Conservation (phyloP, 2,329 filamentous ascomycete species). For the Aquanectria penicillioides region DNA sequence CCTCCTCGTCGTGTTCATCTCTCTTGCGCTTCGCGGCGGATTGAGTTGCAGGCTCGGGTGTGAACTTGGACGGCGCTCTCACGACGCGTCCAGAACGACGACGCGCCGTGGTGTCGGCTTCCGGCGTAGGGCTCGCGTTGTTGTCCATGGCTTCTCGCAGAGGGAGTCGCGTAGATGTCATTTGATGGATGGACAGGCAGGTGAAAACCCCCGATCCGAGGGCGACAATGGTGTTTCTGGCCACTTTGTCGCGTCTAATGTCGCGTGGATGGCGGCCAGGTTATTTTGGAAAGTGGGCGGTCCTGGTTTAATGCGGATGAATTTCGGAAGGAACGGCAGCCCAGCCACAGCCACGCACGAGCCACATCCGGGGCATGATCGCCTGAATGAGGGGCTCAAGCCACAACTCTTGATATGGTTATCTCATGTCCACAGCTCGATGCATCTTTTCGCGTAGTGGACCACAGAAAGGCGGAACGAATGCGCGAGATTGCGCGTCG, state of each 20-base stretch:
- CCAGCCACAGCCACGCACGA: constrained; percentile 25
- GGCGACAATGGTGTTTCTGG: constrained; percentile 42
- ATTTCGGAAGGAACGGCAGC: constrained; percentile 30
- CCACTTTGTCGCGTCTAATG: constrained; percentile 44
- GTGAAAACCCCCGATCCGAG: constrained; percentile 40
- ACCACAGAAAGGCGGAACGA: neutral
- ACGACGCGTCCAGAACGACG: constrained; percentile 77
- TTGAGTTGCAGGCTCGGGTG: constrained; percentile 56
- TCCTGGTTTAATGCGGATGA: constrained; percentile 36
- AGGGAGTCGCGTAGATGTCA: constrained; percentile 34
- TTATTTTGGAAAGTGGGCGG: constrained; percentile 41
- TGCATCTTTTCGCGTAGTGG: neutral
- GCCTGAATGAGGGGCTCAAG: constrained; percentile 26
- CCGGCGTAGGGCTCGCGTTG: constrained; percentile 64
- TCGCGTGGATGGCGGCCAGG: constrained; percentile 40
- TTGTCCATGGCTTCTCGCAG: constrained; percentile 59
- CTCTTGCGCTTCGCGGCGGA: constrained; percentile 68
- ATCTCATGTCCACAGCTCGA: constrained; percentile 25
- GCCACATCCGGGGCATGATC: constrained; percentile 18
- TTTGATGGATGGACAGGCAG: constrained; percentile 29
- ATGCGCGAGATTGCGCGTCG: neutral
- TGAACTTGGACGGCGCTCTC: constrained; percentile 68
- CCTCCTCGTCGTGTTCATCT: constrained; percentile 55
- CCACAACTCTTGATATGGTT: constrained; percentile 29
- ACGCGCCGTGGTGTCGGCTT: constrained; percentile 62